Base-by-base conservation (phyloP, 257 asterid genomes). In the Rhazya stricta region DNA sequence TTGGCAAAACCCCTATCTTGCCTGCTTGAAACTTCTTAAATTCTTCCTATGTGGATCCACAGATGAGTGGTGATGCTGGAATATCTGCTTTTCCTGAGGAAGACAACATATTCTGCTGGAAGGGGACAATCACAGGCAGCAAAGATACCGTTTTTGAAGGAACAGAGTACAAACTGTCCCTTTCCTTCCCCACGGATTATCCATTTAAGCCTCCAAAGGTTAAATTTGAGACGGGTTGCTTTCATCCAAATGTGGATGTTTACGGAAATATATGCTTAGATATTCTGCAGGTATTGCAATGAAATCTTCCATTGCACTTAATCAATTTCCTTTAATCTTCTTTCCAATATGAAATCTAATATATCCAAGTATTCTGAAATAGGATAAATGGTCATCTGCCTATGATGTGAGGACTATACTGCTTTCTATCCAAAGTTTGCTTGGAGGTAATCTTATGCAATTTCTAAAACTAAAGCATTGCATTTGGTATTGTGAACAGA, bases 371-470 rank as follows among this genome's bases (percentile, higher is more conserved):
- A 0, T 16, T 23, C 4, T 30, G 73, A 48, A 19, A 53, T 72
- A 91, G 92, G 99, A 92, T 77, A 92, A 94, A 78, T 92, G 98
- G 99, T 94, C 98, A 50, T 94, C 99, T 69, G 97, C 98, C 21
- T 94, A 91, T 78, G 99, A 94, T 86, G 93, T 91, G 11, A 90
- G 99, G 87, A 94, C 98, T n/a, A 87, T 94, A 77, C 82, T 94
- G 73, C 86, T 94, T 6, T 94, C 96, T 4, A 88, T 94, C 54
- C 96, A 94, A 89, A 94, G 99, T 79, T 77, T 94, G 86, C 94
- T 92, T 73, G 99, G 98, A 89, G 99, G 99, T 94, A 85, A 76
- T 56, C 42, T 37, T 71, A 0, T 57, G 19, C 41, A 16, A 21
- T 25, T 1, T 21, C 27, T 4, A 6, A 15, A 63, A 12, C 63